Percentiles rank a stretch among this genome's conserved stretches.
Conservation (phyloP, 441 rosid species). For the Euphorbia schlechtendalii region DNA sequence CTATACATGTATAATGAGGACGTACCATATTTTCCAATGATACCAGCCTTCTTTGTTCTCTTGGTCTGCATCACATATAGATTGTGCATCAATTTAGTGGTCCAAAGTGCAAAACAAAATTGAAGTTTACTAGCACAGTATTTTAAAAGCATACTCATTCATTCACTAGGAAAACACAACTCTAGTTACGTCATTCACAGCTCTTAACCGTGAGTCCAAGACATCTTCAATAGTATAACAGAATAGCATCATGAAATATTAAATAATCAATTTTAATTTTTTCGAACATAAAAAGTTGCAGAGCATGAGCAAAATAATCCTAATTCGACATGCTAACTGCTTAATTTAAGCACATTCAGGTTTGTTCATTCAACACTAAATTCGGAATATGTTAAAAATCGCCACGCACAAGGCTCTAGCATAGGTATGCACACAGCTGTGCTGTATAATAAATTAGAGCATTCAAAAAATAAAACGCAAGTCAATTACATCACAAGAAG, state of each 20-base stretch:
- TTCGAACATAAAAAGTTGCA: not conserved
- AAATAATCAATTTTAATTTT: no score
- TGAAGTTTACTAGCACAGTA: not conserved
- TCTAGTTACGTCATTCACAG: no score
- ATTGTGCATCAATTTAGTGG: not conserved
- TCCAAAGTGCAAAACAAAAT: not conserved
- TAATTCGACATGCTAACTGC: not conserved
- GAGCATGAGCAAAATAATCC: not conserved
- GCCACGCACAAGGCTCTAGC: no score
- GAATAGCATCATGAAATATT: not conserved
- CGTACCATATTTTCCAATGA: slow-evolving; percentile 49
- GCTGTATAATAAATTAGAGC: no score
- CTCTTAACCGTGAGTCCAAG: no score
- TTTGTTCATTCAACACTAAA: not conserved
- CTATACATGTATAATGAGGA: not conserved
- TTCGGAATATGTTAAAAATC: no score
- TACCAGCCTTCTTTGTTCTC: slow-evolving; percentile 58
- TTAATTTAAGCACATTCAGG: not conserved
- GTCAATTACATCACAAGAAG: no score
- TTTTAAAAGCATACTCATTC: not conserved
- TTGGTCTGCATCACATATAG: slow-evolving; percentile 31
- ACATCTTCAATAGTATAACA: not conserved
- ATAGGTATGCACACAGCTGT: no score
- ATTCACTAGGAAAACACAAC: no score
- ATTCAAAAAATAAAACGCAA: no score